phyloP scores from a whole-genome alignment of 176 grass and related monocot genomes.

The Paspalum vaginatum region DNA sequence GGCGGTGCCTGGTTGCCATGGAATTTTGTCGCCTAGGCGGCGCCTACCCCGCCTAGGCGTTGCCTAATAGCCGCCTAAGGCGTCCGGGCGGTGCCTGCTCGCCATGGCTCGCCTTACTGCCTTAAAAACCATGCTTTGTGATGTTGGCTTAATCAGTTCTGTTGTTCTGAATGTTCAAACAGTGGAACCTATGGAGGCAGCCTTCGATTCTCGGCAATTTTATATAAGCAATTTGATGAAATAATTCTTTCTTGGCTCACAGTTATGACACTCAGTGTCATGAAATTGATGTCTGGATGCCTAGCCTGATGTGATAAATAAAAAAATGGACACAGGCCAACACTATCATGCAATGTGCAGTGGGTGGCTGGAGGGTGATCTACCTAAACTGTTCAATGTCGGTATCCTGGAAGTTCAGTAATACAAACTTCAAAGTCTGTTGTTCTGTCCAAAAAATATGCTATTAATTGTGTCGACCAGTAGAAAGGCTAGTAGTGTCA shows the following conservation, averaged over 20 bases:
- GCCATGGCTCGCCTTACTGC: too few relatives aligned
- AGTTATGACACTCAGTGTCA: background rate
- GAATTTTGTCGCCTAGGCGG: too few relatives aligned
- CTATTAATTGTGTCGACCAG: too few relatives aligned
- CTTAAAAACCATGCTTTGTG: too few relatives aligned
- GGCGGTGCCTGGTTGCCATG: too few relatives aligned
- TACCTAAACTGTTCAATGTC: background rate
- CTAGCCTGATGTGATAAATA: background rate
- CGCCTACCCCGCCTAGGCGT: too few relatives aligned
- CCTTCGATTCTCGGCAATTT: background rate
- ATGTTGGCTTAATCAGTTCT: conserved; percentile 4
- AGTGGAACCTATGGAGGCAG: background rate
- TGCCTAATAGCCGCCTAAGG: too few relatives aligned
- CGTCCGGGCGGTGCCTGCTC: too few relatives aligned
- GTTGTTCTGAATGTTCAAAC: background rate
- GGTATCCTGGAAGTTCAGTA: background rate
- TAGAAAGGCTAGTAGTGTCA: too few relatives aligned
- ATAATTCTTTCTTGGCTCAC: background rate
- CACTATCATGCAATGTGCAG: too few relatives aligned
- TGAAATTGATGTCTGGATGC: background rate
- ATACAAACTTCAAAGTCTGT: background rate
- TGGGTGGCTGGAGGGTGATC: background rate
- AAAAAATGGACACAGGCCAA: background rate
- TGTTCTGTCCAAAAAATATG: background rate
- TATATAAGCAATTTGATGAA: background rate